phyloP scores from a whole-genome alignment of 768 basidiomycete genomes.

The Basidioascus undulatus region DNA sequence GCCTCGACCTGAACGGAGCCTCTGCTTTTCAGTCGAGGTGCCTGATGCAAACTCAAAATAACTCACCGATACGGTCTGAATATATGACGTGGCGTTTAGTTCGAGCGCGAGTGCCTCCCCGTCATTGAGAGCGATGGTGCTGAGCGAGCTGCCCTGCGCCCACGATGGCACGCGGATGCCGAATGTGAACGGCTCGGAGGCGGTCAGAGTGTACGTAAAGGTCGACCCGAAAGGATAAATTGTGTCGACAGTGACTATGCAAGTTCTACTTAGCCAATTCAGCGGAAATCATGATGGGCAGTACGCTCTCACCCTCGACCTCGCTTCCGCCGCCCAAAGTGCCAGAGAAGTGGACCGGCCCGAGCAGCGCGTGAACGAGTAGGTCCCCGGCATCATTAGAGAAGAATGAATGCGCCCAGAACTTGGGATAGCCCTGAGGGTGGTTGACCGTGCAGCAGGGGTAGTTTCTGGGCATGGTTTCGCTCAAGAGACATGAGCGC shows the following conservation, averaged over 20 bases:
- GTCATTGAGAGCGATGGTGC: conserved; percentile 24
- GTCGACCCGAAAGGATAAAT: conserved; percentile 30
- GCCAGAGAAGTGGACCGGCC: no score
- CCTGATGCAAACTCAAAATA: no score
- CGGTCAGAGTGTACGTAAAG: conserved; percentile 25
- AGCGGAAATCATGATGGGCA: no score
- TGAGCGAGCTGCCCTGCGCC: conserved; percentile 22
- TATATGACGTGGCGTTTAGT: no score
- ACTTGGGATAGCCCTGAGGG: conserved; percentile 33
- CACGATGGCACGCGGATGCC: conserved; percentile 29
- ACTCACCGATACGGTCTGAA: no score
- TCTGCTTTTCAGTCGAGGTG: no score
- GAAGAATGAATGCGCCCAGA: conserved; percentile 29
- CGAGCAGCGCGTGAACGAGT: conserved; percentile 27
- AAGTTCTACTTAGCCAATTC: no score
- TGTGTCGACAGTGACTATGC: conserved; percentile 26
- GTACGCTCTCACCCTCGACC: no score
- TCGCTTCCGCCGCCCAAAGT: no score
- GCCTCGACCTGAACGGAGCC: no score
- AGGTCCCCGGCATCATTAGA: conserved; percentile 25
- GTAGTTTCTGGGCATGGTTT: no score
- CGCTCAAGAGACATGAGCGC: not conserved
- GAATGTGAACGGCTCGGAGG: conserved; percentile 25
- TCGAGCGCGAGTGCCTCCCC: conserved; percentile 19
- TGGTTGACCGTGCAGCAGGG: conserved; percentile 32